phyloP scores from a whole-genome alignment of 2,329 filamentous ascomycete species.

The Claviceps paspali region DNA sequence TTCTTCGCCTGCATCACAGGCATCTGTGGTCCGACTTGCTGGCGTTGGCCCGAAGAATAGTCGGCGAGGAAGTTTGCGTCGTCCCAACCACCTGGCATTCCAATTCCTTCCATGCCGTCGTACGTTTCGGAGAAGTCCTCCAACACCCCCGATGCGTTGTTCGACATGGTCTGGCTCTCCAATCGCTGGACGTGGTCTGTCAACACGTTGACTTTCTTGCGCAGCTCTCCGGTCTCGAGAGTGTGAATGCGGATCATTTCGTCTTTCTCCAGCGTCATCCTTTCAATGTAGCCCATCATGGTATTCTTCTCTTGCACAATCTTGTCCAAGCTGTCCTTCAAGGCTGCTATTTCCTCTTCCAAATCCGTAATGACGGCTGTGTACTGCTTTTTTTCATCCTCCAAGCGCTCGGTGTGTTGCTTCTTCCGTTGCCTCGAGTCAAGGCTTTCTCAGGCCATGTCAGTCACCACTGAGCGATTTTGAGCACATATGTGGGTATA shows the following conservation, averaged over 20 bases:
- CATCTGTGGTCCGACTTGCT: constrained; percentile 39
- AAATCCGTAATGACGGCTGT: constrained; percentile 60
- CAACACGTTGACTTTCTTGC: constrained; percentile 81
- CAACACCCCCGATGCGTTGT: constrained; percentile 26
- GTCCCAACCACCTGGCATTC: constrained; percentile 72
- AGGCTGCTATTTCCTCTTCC: constrained; percentile 58
- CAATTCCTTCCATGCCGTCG: constrained; percentile 68
- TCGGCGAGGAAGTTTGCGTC: constrained; percentile 57
- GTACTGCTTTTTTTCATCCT: constrained; percentile 92
- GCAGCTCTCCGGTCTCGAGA: constrained; percentile 75
- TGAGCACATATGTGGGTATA: not conserved
- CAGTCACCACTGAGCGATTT: not conserved
- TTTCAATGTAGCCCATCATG: constrained; percentile 59
- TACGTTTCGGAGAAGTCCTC: constrained; percentile 56
- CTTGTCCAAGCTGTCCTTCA: constrained; percentile 56
- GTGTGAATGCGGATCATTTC: constrained; percentile 81
- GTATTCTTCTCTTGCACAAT: constrained; percentile 60
- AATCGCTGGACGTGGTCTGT: constrained; percentile 56
- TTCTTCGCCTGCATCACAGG: constrained; percentile 40
- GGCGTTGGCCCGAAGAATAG: constrained; percentile 44
- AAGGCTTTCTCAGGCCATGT: constrained; percentile 41
- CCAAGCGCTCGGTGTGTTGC: constrained; percentile 89
- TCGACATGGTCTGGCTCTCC: constrained; percentile 39
- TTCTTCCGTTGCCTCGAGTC: constrained; percentile 97
- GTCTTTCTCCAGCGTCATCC: constrained; percentile 72